Evolutionary conservation across 1,284 basidiomycete genomes (phyloP), one percentile per base, ranked within the genome.

Genomic region (Spongiforma sp.): DNA sequence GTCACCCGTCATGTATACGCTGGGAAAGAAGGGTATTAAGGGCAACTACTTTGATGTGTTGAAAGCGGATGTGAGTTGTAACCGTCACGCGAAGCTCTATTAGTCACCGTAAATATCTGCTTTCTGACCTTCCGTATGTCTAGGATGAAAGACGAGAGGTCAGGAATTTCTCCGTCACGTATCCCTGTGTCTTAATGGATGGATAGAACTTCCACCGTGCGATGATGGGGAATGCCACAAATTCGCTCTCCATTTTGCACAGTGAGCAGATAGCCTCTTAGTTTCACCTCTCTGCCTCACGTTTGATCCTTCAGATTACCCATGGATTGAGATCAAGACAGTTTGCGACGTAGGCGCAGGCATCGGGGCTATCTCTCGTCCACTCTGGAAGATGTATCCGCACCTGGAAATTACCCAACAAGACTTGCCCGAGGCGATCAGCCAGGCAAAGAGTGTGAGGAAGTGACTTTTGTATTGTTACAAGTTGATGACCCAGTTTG

Each of bases 341-440:
- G 67, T 88, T 11, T 83, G 81, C 41, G 86, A 87, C 68, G 76
- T 88, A 10, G 85, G 83, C 3, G 79, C 82, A 1, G 81, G 84
- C 2, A 71, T 80, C 28, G 86, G 86, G 0, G 70, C 77, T 19
- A 71, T 83, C 24, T 75, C 80, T 5, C 73, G 85, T 15, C 75
- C 78, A 24, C 75, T 88, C 9, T 70, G 78, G 0, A 80, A 78
- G 64, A 68, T 69, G 15, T 77, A 80, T 57, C 80, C 83, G 0
- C 74, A 81, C 14, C 64, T 88, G 28, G 77, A 76, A 34, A 67
- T 84, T 19, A 72, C 79, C 3, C 61, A 86, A 5, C 85, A 87
- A 69, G 86, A 87, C 64, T 68, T 80, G 14, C 79, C 80, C 0
- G 74, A 76, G 15, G 73, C 79, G 4, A 67, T 85, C 6, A 65